Base-by-base conservation (phyloP, 148 eudicot genomes). In the Pharnaceum exiguum region DNA sequence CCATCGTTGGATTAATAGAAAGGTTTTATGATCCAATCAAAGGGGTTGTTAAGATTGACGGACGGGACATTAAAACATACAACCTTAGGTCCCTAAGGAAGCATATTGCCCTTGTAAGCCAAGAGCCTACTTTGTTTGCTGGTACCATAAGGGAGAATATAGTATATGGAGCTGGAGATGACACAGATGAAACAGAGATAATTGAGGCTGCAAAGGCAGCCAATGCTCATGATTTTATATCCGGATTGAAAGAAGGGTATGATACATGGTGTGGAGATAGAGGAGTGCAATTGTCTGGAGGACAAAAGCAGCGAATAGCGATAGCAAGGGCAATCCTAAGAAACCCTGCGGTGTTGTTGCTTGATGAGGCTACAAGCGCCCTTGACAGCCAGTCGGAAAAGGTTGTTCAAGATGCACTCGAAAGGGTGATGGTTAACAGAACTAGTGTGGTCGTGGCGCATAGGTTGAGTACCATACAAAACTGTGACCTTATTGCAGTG, bases 341-440 rank as follows among this genome's bases (percentile, higher is more conserved):
- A 31, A 73, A 85, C 59, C 96, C 96, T 1, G 48, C 70, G 0
- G 48, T 89, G 2, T 43, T 89, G 19, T 46, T 89, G 68, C 65
- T 89, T 5, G 96, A 89, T 24, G 96, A 89, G 72, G 96, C 96
- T 1, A 89, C 96, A 10, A 85, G 93, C 33, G 96, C 96, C 3
- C 66, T 89, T 8, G 96, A 89, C 27, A 76, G 89, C 33, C 83
- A 85, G 19, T 74, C 93, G 0, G 93, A 88, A 53, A 88, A 85
- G 31, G 54, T 77, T 16, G 89, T 88, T 5, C 96, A 88, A 28
- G 96, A 82, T 15, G 91, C 96, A 19, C 79, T 88, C 0, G 86
- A 88, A 64, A 62, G 76, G 19, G 84, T 85, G 17, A 88, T 88
- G 96, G 77, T 70, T 12, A 84, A 86, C 5, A 59, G 87, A 69